Evolutionary conservation across 2,329 filamentous ascomycete genomes (phyloP), one percentile per base, ranked within the genome.

Genomic region (Penicillium sp.): DNA sequence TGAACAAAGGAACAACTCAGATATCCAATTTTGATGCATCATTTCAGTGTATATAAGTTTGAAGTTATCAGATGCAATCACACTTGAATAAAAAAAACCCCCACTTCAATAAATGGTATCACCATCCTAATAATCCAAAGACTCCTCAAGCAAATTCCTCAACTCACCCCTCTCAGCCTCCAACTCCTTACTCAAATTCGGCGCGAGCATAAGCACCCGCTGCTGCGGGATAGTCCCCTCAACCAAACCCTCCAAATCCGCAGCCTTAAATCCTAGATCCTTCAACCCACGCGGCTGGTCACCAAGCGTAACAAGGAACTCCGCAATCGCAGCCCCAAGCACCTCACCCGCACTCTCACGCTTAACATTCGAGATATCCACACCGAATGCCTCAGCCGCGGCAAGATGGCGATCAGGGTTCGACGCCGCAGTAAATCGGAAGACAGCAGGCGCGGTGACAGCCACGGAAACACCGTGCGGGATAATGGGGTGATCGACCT

Each of bases 391-490:
- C 73, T 96, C 92, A 0, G 94, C 93, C 0, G 93, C 94, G 5
- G 87, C 86, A 36, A 99, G 79, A 78, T 99, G 94, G 10, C 94
- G 87, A 53, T 96, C 91, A 0, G 94, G 94, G 71, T 97, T 97
- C 1, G 90, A 94, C 1, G 93, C 83, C 0, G 83, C 93, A 0
- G 93, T 99, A 77, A 97, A 97, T 31, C 86, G 87, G 83, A 97
- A 99, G 1, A 97, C 93, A 0, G 93, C 90, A 0, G 94, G 93
- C 0, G 93, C 91, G 0, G 91, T 93, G 7, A 97, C 93, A 3
- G 93, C 94, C 1, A 99, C 94, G 1, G 89, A 93, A 25, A 99
- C 94, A 53, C 94, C 94, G 74, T 99, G 94, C 0, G 94, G 94
- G 70, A 99, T 97, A 68, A 99, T 89, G 10, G 90, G 86, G 31